These are phyloP conservation scores for Thermothielavioides terrestris DNA, from an alignment of 495 filamentous ascomycete genomes.

Conservation along the genomic window DNA sequence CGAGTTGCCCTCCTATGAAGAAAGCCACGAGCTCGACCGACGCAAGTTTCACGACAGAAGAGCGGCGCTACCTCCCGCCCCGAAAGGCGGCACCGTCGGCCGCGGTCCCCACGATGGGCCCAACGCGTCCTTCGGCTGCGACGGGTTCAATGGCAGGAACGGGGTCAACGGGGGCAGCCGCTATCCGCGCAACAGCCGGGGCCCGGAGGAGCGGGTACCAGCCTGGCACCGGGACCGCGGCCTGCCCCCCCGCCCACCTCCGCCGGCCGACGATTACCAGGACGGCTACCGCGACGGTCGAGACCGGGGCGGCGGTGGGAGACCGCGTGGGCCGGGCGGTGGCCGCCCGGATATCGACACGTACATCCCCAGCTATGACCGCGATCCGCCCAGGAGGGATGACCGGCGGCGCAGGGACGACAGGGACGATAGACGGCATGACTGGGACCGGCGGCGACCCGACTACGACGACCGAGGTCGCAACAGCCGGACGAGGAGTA, in stretches of 20 bases:
- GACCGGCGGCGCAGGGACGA: slow-evolving; percentile 42
- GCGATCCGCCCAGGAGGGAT: slow-evolving; percentile 33
- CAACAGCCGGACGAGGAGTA: slow-evolving; percentile 38
- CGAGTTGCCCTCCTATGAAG: slow-evolving; percentile 81
- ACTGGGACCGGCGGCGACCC: slow-evolving; percentile 23
- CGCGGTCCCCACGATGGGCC: slow-evolving; percentile 56
- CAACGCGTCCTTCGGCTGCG: slow-evolving; percentile 38
- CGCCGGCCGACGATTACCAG: slow-evolving; percentile 30
- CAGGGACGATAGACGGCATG: slow-evolving; percentile 34
- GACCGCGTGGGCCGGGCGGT: slow-evolving; percentile 26
- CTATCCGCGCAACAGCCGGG: slow-evolving; percentile 27
- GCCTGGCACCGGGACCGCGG: slow-evolving; percentile 43
- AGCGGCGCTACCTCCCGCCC: slow-evolving; percentile 73
- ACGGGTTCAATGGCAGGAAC: slow-evolving; percentile 32
- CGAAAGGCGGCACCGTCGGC: slow-evolving; percentile 80
- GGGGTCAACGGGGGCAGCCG: slow-evolving; percentile 34
- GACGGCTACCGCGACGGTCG: slow-evolving; percentile 33
- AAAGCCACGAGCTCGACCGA: slow-evolving; percentile 92
- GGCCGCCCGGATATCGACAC: slow-evolving; percentile 45
- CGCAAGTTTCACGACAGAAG: slow-evolving; percentile 76
- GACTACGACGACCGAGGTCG: slow-evolving; percentile 44
- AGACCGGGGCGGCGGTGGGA: slow-evolving; percentile 2
- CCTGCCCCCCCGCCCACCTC: slow-evolving; percentile 38
- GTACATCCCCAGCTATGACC: slow-evolving; percentile 51
- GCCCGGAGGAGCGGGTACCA: slow-evolving; percentile 35